Base-by-base conservation (phyloP, 225 moss, liverwort and hornwort species). In the Takakia lepidozioides region DNA sequence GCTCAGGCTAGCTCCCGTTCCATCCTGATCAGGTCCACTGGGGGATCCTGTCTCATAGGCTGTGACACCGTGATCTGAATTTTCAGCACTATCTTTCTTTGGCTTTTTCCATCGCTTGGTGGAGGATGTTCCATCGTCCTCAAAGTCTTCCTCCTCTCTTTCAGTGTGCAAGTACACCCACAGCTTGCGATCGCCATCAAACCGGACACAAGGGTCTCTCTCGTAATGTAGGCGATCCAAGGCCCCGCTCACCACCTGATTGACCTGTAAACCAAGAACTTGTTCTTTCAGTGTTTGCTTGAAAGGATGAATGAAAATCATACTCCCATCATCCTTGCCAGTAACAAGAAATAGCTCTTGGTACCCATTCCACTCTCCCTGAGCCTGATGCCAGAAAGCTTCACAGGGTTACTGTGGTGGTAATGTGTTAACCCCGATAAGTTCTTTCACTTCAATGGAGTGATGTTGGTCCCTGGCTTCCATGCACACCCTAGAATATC, bases 231-330 rank as follows among this genome's bases (percentile, higher is more conserved):
- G 59, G 35, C 87, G 83, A 54, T 87, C 87, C 55, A 87, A 54
- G 51, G 87, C 87, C 68, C 87, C 87, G 64, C 87, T 87, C n/a
- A 87, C 87, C 55, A 83, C 87, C 68, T 87, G 87, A 55, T 76
- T 83, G 63, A 80, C 74, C 80, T 80, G 67, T 51, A 29, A 43
- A n/a, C n/a, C n/a, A n/a, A n/a, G n/a, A n/a, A n/a, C n/a, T n/a
- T n/a, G n/a, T n/a, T n/a, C n/a, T n/a, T n/a, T n/a, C n/a, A n/a
- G n/a, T n/a, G n/a, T n/a, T n/a, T n/a, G n/a, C n/a, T n/a, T n/a
- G n/a, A n/a, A n/a, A n/a, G n/a, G n/a, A n/a, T n/a, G n/a, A n/a
- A n/a, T n/a, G n/a, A n/a, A n/a, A n/a, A n/a, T n/a, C n/a, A n/a
- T n/a, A n/a, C n/a, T n/a, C n/a, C n/a, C n/a, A n/a, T n/a, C n/a